Base-by-base conservation (phyloP, 2,329 filamentous ascomycete species). In the Microsporum audouinii region DNA sequence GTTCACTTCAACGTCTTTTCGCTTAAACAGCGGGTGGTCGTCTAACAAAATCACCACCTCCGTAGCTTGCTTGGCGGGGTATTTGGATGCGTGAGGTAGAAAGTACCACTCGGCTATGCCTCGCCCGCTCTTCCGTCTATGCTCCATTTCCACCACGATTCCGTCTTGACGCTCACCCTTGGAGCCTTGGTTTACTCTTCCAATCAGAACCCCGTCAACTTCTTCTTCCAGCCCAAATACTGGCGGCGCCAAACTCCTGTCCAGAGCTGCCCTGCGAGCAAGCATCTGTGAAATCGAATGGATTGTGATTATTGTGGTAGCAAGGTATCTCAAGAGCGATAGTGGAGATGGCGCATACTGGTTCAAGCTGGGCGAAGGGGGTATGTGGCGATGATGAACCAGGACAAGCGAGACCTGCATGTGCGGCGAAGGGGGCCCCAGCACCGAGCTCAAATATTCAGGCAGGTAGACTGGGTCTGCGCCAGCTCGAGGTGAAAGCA, bases 351-450 rank as follows among this genome's bases (percentile, higher is more conserved):
- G 89, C 17, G 82, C 77, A 73, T 73, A 81, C 39, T 70, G 61
- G 56, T 68, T 66, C 36, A 68, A 65, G 10, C 71, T 65, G 12
- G 71, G 65, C 3, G 71, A 73, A 60, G 84, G 73, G 0, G 89
- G 87, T 2, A 92, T 81, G 73, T 97, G 92, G 59, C 82, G 78
- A 76, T 97, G 94, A 73, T 95, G 95, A 62, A 88, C 83, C 49
- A 85, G 86, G 5, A 96, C 77, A 47, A 96, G 80, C 4, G 88
- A 91, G 39, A 86, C 82, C 56, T 72, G 73, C 3, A 69, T 56
- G 4, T 68, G 63, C 41, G 69, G 58, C 33, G 64, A 67, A 17
- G 67, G 56, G 5, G 89, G 87, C 2, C 81, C 79, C 66, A 89
- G 82, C 62, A 86, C 79, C 61, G 82, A 84, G 29, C 85, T 88